phyloP scores from a whole-genome alignment of 169 alveolate genomes.

The Haemoproteus tartakovskyi region DNA sequence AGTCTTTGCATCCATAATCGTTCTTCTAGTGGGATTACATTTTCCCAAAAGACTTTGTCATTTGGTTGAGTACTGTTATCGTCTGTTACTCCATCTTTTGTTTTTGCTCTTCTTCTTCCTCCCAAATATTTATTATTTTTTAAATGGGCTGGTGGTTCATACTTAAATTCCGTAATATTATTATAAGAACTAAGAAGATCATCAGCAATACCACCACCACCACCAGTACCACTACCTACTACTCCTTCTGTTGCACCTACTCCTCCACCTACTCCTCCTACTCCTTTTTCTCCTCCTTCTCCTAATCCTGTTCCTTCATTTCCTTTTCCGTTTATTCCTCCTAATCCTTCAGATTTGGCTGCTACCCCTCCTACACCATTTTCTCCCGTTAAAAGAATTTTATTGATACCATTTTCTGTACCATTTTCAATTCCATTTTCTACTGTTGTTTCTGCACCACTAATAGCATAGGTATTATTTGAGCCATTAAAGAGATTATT shows the following conservation, averaged over 20 bases:
- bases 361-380: no score
- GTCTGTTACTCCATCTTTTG: slow-evolving; percentile 66
- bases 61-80: no score
- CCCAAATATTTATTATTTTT: slow-evolving; percentile 40
- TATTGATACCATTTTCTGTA: slow-evolving; percentile 1
- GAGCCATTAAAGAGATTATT: slow-evolving; percentile 16
- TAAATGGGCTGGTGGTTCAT: slow-evolving; percentile 86
- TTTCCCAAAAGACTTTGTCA: slow-evolving; percentile 89
- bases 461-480: slow-evolving; percentile 7
- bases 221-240: slow-evolving; percentile 81
- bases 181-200: slow-evolving; percentile 85
- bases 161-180: slow-evolving; percentile 87
- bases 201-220: slow-evolving; percentile 84
- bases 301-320: no score
- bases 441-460: slow-evolving; percentile 9
- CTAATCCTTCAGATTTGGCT: no score
- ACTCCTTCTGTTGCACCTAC: slow-evolving; percentile 82
- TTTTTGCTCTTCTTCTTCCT: slow-evolving; percentile 78
- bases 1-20: slow-evolving; percentile 79
- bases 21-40: slow-evolving; percentile 87
- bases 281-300: no score
- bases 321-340: no score
- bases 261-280: no score
- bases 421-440: not conserved
- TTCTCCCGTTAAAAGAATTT: slow-evolving; percentile 33